These are phyloP conservation scores for Harringtonia aguacate DNA, from an alignment of 2,329 filamentous ascomycete genomes.

Conservation along the genomic window DNA sequence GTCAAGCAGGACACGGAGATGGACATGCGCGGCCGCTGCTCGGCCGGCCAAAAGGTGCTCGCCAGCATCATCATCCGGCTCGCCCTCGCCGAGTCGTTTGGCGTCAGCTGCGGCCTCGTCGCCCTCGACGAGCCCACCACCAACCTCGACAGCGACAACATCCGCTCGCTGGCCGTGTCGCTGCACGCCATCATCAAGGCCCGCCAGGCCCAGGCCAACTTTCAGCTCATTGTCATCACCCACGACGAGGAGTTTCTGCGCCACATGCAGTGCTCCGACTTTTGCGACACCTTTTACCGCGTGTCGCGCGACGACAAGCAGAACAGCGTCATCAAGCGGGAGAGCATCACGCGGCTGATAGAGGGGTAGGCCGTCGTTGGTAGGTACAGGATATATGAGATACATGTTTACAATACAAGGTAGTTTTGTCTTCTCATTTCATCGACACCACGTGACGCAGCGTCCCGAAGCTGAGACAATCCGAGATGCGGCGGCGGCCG, in stretches of 20 bases:
- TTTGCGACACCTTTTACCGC: constrained; percentile 84
- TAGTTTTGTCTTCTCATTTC: neutral
- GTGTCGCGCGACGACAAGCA: constrained; percentile 75
- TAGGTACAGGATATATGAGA: neutral
- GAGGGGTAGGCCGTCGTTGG: constrained; percentile 12
- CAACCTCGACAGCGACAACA: constrained; percentile 92
- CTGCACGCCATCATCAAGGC: constrained; percentile 79
- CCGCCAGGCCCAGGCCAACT: constrained; percentile 79
- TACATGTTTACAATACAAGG: neutral
- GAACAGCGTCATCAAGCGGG: constrained; percentile 74
- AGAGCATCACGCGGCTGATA: constrained; percentile 44
- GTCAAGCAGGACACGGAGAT: constrained; percentile 94
- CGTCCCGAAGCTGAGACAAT: constrained; percentile 82
- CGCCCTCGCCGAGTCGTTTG: constrained; percentile 92
- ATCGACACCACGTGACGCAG: constrained; percentile 53
- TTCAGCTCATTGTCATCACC: constrained; percentile 97
- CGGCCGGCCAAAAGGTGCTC: constrained; percentile 90
- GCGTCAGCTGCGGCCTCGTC: constrained; percentile 89
- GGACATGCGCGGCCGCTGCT: constrained; percentile 98
- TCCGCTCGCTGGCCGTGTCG: constrained; percentile 74
- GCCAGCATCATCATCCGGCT: constrained; percentile 96
- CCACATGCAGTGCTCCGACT: constrained; percentile 89
- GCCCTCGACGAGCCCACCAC: constrained; percentile 96
- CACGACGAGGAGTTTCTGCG: constrained; percentile 95
- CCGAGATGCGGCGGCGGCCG: constrained; percentile 66